Conservation (phyloP, 768 basidiomycete species). For the Royoungia palumana region DNA sequence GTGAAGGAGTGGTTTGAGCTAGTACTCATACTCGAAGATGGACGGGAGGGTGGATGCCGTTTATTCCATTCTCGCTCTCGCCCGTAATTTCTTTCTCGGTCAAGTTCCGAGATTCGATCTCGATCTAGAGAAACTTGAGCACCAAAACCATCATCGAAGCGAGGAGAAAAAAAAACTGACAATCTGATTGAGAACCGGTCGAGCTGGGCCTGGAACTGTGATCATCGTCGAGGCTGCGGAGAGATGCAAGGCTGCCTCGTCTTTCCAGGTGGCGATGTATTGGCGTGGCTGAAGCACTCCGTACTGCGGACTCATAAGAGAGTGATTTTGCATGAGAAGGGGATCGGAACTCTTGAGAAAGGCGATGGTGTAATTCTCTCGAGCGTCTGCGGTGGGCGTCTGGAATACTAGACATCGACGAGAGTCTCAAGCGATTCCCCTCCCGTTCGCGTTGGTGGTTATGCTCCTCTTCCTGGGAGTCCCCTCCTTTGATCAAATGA, state of each 20-base stretch:
- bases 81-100: constrained; percentile 43
- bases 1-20: constrained; percentile 35
- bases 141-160: neutral
- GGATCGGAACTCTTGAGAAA: constrained; percentile 28
- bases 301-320: constrained; percentile 15
- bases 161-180: constrained; percentile 34
- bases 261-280: constrained; percentile 16
- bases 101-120: constrained; percentile 41
- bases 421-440: constrained; percentile 40
- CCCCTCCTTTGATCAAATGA: constrained; percentile 23
- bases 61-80: constrained; percentile 58
- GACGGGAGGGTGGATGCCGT: constrained; percentile 38
- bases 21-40: constrained; percentile 42
- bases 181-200: constrained; percentile 47
- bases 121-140: constrained; percentile 35
- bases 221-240: constrained; percentile 41
- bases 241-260: constrained; percentile 40
- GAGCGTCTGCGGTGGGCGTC: constrained; percentile 26
- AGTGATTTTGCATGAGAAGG: constrained; percentile 21
- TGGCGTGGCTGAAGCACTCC: constrained; percentile 5
- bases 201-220: constrained; percentile 45
- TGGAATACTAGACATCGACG: constrained; percentile 24
- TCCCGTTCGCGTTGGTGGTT: constrained; percentile 45
- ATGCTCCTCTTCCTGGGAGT: constrained; percentile 28
- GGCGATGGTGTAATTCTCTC: constrained; percentile 25